phyloP scores from a whole-genome alignment of 2,329 filamentous ascomycete genomes.

The Ramularia endophylla region DNA sequence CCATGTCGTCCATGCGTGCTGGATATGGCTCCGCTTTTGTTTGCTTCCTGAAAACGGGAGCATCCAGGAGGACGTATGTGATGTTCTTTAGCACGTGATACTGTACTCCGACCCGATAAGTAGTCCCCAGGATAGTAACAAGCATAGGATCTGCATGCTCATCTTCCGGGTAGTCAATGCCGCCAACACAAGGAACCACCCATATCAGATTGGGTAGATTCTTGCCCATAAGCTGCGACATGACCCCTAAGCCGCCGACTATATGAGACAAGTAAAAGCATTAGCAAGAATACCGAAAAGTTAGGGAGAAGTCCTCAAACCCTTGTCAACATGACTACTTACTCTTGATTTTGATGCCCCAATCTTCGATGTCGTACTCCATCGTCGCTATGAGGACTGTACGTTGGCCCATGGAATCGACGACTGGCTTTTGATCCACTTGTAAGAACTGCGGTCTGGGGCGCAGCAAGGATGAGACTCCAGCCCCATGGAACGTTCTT shows the following conservation, averaged over 20 bases:
- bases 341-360: conserved; percentile 64
- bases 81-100: conserved; percentile 58
- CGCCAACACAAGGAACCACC: conserved; percentile 48
- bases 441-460: conserved; percentile 3
- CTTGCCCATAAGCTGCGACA: conserved; percentile 63
- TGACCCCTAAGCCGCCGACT: conserved; percentile 62
- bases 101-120: conserved; percentile 56
- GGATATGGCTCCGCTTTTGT: conserved; percentile 58
- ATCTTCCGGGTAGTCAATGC: conserved; percentile 56
- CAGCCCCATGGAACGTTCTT: conserved; percentile 1
- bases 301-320: too few relatives aligned
- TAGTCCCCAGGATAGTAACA: conserved; percentile 53
- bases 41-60: conserved; percentile 58
- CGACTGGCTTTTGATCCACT: conserved; percentile 23
- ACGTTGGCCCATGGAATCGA: not conserved
- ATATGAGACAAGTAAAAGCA: too few relatives aligned
- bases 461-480: conserved; percentile 5
- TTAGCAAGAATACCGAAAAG: too few relatives aligned
- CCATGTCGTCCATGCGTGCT: conserved; percentile 60
- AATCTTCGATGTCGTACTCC: conserved; percentile 66
- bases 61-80: conserved; percentile 60
- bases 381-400: conserved; percentile 56
- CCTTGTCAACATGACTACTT: too few relatives aligned
- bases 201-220: conserved; percentile 58
- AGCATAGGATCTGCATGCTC: conserved; percentile 53